Evolutionary conservation across 2,329 filamentous ascomycete species (phyloP).

Genomic region (Claviceps arundinis): DNA sequence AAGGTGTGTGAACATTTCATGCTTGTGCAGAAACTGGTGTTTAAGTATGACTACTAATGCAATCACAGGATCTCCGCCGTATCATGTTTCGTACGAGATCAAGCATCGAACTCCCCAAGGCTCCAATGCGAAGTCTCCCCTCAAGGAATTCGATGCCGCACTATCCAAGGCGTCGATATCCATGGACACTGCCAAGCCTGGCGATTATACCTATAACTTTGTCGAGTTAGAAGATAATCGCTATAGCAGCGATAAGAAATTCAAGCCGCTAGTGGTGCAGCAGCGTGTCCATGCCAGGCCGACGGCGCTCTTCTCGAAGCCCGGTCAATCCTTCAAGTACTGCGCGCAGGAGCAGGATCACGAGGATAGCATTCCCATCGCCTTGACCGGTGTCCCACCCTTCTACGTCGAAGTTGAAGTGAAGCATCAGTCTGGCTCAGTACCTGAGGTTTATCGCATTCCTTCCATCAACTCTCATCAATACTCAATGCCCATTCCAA

Average conservation of each 20-base stretch:
- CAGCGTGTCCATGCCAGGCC: slow-evolving; percentile 80
- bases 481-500: slow-evolving; percentile 74
- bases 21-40: not conserved
- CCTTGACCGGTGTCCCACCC: slow-evolving; percentile 68
- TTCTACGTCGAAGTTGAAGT: slow-evolving; percentile 89
- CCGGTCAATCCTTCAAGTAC: slow-evolving; percentile 89
- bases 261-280: slow-evolving; percentile 54
- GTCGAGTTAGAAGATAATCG: slow-evolving; percentile 70
- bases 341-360: slow-evolving; percentile 73
- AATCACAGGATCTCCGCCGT: slow-evolving; percentile 57
- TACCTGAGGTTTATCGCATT: slow-evolving; percentile 70
- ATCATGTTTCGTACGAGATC: slow-evolving; percentile 69
- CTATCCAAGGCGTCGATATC: slow-evolving; percentile 64
- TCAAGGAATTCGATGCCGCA: slow-evolving; percentile 61
- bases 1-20: slow-evolving; percentile 38
- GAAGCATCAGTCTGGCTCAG: slow-evolving; percentile 72
- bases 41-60: slow-evolving; percentile 17
- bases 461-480: slow-evolving; percentile 62
- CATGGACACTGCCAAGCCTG: slow-evolving; percentile 75
- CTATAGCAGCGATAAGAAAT: slow-evolving; percentile 62
- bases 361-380: slow-evolving; percentile 80
- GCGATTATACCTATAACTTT: slow-evolving; percentile 78
- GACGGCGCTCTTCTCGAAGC: slow-evolving; percentile 66
- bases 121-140: slow-evolving; percentile 50
- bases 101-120: slow-evolving; percentile 57